Evolutionary conservation across 2,329 filamentous ascomycete species (phyloP), one percentile per base, ranked within the genome.

Genomic region (Conoideocrella luteorostrata): DNA sequence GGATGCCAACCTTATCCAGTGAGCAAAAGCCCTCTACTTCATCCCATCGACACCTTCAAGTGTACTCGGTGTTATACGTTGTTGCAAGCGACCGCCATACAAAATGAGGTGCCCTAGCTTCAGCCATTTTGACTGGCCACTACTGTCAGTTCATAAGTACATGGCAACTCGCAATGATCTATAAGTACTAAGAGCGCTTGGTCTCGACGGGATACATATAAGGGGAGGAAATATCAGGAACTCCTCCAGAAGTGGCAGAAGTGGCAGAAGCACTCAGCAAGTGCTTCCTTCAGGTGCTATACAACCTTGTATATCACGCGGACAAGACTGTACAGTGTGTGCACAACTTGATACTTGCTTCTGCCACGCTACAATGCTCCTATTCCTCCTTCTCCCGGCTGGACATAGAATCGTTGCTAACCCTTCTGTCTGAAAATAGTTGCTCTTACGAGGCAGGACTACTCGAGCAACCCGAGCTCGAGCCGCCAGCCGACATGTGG

Each of bases 1-100:
- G 44, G 44, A 46, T 34, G 44, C 22, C 12, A 43, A 46, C 34
- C 22, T 46, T 34, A 29, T 36, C 11, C 39, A 39, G 11, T 37
- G 20, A 37, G 34, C 22, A 35, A 35, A 22, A 35, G 32, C 15
- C 32, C 32, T 35, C 32, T 17, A 20, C 32, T 35, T 35, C 11
- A 35, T 35, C 15, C 9, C 32, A 18, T 35, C 32, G 32, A 35
- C 15, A 35, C 15, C 32, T 35, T 35, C n/a, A 35, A 22, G 32
- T 12, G 32, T 35, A 35, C 32, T 35, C 32, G 32, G 32, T 35
- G 32, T 33, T 35, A 35, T 35, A 35, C 32, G 15, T 35, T 12
- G 17, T 35, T 35, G 32, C 32, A 35, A 35, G 32, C 32, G 10
- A 35, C 32, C 32, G 32, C 3, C 32, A 20, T 35, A 35, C 32